phyloP scores from a whole-genome alignment of 805 yeast species.

The Saturnispora gosingensis region DNA sequence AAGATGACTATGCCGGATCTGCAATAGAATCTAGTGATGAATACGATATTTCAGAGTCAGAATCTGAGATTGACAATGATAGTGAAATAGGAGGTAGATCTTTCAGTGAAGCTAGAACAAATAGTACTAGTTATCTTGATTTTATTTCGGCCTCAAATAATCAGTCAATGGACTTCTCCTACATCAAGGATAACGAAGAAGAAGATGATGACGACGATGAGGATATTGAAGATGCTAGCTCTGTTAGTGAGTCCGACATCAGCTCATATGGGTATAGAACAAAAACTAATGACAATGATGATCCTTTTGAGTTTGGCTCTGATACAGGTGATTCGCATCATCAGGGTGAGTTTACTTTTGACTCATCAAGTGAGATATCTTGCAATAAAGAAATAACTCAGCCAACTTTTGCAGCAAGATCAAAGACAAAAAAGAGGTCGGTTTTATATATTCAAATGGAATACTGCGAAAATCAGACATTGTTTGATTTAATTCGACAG shows the following conservation, averaged over 20 bases:
- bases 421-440: constrained; percentile 35
- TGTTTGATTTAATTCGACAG: constrained; percentile 71
- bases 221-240: constrained; percentile 11
- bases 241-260: constrained; percentile 13
- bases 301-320: constrained; percentile 25
- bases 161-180: constrained; percentile 45
- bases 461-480: constrained; percentile 90
- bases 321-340: constrained; percentile 14
- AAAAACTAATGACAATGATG: constrained; percentile 13
- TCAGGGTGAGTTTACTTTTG: constrained; percentile 14
- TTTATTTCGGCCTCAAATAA: constrained; percentile 57
- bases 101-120: constrained; percentile 21
- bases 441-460: constrained; percentile 96
- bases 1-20: constrained; percentile 41
- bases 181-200: constrained; percentile 25
- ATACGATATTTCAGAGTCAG: constrained; percentile 17
- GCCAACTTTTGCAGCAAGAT: constrained; percentile 6
- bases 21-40: constrained; percentile 24
- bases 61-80: constrained; percentile 25
- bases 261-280: constrained; percentile 16
- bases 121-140: constrained; percentile 41
- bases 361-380: constrained; percentile 9
- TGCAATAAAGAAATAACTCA: constrained; percentile 13
- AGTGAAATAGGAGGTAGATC: constrained; percentile 14
- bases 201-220: not conserved